Evolutionary conservation across 2,329 filamentous ascomycete species (phyloP).

Genomic region (Exophiala phaeomuriformis): DNA sequence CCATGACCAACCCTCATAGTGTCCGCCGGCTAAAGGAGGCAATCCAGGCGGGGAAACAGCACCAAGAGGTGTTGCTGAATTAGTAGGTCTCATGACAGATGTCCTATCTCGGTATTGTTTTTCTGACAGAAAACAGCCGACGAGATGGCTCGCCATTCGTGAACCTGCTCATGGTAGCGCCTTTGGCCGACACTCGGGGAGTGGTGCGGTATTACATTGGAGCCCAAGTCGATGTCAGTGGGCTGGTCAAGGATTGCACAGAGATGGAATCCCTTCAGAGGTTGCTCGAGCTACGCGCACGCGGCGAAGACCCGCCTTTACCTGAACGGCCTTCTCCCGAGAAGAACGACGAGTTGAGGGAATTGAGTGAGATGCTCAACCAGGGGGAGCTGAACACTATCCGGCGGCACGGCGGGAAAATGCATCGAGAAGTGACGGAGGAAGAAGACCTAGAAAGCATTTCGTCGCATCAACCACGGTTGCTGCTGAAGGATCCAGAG

Average conservation of each 20-base stretch:
- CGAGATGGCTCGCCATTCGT: constrained; percentile 71
- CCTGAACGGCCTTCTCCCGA: constrained; percentile 24
- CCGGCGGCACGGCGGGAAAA: constrained; percentile 54
- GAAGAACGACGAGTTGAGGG: constrained; percentile 56
- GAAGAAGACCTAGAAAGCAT: constrained; percentile 33
- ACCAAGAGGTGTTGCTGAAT: constrained; percentile 68
- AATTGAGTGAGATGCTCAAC: constrained; percentile 64
- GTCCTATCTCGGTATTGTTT: not conserved
- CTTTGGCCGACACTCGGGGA: constrained; percentile 61
- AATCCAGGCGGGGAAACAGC: constrained; percentile 57
- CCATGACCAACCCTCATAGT: constrained; percentile 58
- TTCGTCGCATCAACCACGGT: constrained; percentile 36
- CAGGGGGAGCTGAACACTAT: constrained; percentile 59
- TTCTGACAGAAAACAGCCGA: constrained; percentile 39
- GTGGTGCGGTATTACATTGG: constrained; percentile 63
- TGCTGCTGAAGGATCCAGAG: constrained; percentile 44
- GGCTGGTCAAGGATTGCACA: constrained; percentile 58
- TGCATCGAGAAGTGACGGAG: constrained; percentile 51
- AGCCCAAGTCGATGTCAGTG: constrained; percentile 64
- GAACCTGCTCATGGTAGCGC: constrained; percentile 68
- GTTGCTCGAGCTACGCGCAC: constrained; percentile 36
- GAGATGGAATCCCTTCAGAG: constrained; percentile 56
- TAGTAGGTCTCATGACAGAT: constrained; percentile 45
- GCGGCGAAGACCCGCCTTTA: constrained; percentile 28
- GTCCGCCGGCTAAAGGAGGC: constrained; percentile 56